Evolutionary conservation across 768 basidiomycete species (phyloP).

Genomic region (Inosperma sp.): DNA sequence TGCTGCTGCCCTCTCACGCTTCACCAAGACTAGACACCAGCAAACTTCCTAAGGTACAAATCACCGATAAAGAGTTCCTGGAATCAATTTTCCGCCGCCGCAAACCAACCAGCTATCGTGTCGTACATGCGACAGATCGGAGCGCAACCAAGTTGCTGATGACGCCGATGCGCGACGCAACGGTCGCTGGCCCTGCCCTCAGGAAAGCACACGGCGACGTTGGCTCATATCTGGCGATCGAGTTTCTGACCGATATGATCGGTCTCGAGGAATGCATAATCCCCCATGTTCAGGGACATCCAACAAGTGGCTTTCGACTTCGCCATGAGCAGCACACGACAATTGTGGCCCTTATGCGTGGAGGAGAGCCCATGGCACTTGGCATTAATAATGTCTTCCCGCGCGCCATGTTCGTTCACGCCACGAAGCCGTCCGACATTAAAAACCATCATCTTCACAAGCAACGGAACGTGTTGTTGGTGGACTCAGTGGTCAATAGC

Average conservation of each 20-base stretch:
- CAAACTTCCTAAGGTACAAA: background rate
- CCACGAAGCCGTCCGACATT: slow-evolving; percentile 16
- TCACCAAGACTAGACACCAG: background rate
- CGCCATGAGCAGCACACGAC: slow-evolving; percentile 18
- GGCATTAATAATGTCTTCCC: slow-evolving; percentile 18
- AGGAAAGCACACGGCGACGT: background rate
- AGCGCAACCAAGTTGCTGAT: background rate
- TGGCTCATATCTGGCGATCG: slow-evolving; percentile 6
- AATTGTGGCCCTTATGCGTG: slow-evolving; percentile 18
- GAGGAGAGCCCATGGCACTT: slow-evolving; percentile 21
- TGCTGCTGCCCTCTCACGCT: background rate
- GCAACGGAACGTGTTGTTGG: slow-evolving; percentile 18
- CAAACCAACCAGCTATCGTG: background rate
- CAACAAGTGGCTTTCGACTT: slow-evolving; percentile 20
- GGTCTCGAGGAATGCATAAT: slow-evolving; percentile 22
- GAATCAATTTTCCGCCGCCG: background rate
- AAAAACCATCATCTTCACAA: slow-evolving; percentile 12
- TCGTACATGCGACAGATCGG: background rate
- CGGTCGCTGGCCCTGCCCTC: background rate
- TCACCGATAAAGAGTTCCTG: background rate
- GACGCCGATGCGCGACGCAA: background rate
- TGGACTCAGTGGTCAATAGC: slow-evolving; percentile 25
- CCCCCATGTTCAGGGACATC: slow-evolving; percentile 23
- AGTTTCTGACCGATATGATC: slow-evolving; percentile 17
- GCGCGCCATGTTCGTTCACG: slow-evolving; percentile 23